A percentile compares a stretch with the other conserved stretches of the same genome.
phyloP scores from a whole-genome alignment of 768 basidiomycete species.

The Saitozyma sp. region DNA sequence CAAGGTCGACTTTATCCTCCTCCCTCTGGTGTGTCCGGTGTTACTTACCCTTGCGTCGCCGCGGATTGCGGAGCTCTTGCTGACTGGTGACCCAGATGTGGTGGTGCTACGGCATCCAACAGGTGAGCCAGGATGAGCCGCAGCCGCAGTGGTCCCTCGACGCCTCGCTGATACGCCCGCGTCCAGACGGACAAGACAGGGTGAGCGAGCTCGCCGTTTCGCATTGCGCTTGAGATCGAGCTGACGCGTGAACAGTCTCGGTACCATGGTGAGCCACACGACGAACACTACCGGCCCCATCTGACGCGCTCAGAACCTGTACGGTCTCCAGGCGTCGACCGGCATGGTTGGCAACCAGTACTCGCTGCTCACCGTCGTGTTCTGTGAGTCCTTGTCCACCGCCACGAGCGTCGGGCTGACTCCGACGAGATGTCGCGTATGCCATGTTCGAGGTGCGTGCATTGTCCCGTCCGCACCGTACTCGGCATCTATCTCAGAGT shows the following conservation, averaged over 20 bases:
- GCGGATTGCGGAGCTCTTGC: neutral
- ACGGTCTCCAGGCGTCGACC: slow-evolving; percentile 19
- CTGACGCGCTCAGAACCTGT: slow-evolving; percentile 13
- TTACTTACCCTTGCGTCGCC: slow-evolving; percentile 3
- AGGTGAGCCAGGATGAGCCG: slow-evolving; percentile 6
- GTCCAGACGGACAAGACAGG: slow-evolving; percentile 21
- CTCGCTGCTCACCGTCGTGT: slow-evolving; percentile 27
- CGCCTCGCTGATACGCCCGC: neutral
- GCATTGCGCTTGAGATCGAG: neutral
- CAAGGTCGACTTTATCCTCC: slow-evolving; percentile 21
- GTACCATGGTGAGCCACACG: slow-evolving; percentile 4
- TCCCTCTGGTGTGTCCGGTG: slow-evolving; percentile 16
- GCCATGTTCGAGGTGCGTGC: slow-evolving; percentile 14
- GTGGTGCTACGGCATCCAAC: slow-evolving; percentile 40
- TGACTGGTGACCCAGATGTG: slow-evolving; percentile 22
- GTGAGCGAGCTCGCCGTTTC: slow-evolving; percentile 1
- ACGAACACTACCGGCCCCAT: neutral
- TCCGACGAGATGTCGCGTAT: slow-evolving; percentile 16
- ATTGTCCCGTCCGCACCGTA: no score
- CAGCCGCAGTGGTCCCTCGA: neutral
- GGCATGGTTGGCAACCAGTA: slow-evolving; percentile 33
- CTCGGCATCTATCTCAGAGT: no score
- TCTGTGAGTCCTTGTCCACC: slow-evolving; percentile 12
- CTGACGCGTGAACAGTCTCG: neutral
- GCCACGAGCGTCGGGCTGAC: neutral